Percentiles rank a stretch among this genome's conserved stretches.
phyloP scores from a whole-genome alignment of 148 eudicot genomes.

The Heliosperma pusillum region DNA sequence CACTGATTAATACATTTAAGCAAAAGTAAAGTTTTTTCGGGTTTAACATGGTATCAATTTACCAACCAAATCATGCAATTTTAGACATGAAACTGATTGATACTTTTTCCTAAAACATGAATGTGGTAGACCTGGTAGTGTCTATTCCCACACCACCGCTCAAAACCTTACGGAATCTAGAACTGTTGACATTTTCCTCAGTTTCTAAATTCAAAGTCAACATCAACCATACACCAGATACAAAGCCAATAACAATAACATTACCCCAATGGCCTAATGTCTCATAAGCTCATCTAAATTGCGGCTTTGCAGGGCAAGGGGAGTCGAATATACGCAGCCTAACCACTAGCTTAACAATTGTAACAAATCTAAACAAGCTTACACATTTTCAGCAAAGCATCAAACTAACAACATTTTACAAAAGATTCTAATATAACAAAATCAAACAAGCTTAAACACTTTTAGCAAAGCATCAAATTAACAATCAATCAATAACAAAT shows the following conservation, averaged over 20 bases:
- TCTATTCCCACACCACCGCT: neutral
- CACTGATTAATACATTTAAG: neutral
- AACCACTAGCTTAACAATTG: no score
- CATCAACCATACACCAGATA: neutral
- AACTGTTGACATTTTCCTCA: neutral
- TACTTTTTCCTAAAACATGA: neutral
- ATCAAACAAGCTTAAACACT: neutral
- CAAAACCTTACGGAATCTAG: neutral
- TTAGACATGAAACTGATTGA: neutral
- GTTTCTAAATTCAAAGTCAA: slow-evolving; percentile 4
- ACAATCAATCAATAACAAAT: slow-evolving; percentile 1
- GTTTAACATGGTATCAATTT: neutral
- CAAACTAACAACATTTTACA: slow-evolving; percentile 18
- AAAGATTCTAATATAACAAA: no score
- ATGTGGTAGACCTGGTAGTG: neutral
- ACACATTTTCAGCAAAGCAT: neutral
- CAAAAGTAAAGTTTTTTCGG: neutral
- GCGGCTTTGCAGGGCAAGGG: no score
- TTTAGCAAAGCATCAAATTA: slow-evolving; percentile 7
- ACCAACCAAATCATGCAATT: neutral
- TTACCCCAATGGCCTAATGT: no score
- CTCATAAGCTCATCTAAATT: no score
- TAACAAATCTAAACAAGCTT: neutral
- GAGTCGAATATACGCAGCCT: no score
- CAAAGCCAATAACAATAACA: neutral